Evolutionary conservation across 306 rosid species (phyloP), one percentile per base, ranked within the genome.

Genomic region (Glycyrrhiza uralensis): DNA sequence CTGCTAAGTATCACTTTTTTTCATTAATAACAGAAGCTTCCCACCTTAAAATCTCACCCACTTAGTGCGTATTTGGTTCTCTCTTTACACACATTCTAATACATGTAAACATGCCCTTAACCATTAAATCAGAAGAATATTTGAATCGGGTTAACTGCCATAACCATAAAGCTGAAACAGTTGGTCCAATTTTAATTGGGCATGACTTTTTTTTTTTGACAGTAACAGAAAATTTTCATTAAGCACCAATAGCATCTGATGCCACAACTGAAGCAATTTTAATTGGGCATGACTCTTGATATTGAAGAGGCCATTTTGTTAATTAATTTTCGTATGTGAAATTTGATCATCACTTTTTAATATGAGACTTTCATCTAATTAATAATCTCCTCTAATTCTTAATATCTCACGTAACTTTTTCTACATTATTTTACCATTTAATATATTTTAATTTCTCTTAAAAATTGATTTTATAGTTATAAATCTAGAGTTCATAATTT

Each of bases 21-120:
- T n/a, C 44, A 41, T 24, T 71, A 41, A 62, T 66, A 79, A 49
- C 36, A 72, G 24, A 74, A 63, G 76, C 23, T 52, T 67, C 39
- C 26, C 20, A 45, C n/a, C n/a, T 45, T 55, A 69, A 68, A 29
- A 35, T 32, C 12, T 51, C 22, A 50, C 28, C 11, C 67, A 39
- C 20, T 38, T 18, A 4, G 15, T 56, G 12, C 24, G 35, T 55
- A 38, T 6, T 54, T 24, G 20, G 29, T 55, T 55, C 38, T 55
- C 61, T 19, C 13, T 52, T 55, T 55, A 11, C 35, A 54, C 5
- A 5, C 10, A 9, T 56, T 13, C 35, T 24, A 54, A 26, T 56
- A 20, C 1, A 3, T 29, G 64, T 24, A 57, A 57, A 38, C 45
- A 36, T 50, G 57, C 28, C 19, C 26, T 18, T 49, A 1, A 54